Evolutionary conservation across 257 asterid species (phyloP), one percentile per base, ranked within the genome.

Genomic region (Misopates orontium): DNA sequence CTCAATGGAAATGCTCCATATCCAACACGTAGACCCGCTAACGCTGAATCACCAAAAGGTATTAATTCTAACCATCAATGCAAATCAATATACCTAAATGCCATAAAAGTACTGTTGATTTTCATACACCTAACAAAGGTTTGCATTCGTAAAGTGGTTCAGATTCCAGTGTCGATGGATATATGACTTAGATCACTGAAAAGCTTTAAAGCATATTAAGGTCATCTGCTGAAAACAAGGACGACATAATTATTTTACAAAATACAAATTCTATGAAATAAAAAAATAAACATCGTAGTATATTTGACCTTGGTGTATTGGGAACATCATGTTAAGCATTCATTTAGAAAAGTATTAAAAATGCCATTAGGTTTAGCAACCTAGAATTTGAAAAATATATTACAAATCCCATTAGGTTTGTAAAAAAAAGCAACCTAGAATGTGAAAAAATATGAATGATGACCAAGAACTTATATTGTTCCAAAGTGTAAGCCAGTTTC

Each of bases 11-110:
- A 94, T 59, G 96, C 95, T 69, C 97, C 99, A 57, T 94, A 94
- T 58, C 99, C 97, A 73, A 94, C 84, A 54, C 96, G 85, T 64
- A 94, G 92, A 42, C 97, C 99, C 8, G 99, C 97, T 81, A 94
- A 79, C 64, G 90, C 97, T 93, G 92, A 66, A 74, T 64, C 71
- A 73, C 64, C 77, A 62, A 31, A 42, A 62, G 10, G 3, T 10
- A 66, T 23, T 28, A 41, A 56, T 22, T 39, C 9, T 22, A 31
- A 42, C 31, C 68, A 71, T 19, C 61, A 15, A 50, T 18, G 48
- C 21, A 62, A 40, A 66, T 47, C 73, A 60, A 32, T 24, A 68
- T 55, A 39, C 45, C 24, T n/a, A 25, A 31, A 32, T 28, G 12
- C 20, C 17, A 62, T 58, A 1, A 20, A 19, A 48, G 54, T 17